Conservation (phyloP, 768 basidiomycete genomes). For the Rubroboletus pulcherrimus region DNA sequence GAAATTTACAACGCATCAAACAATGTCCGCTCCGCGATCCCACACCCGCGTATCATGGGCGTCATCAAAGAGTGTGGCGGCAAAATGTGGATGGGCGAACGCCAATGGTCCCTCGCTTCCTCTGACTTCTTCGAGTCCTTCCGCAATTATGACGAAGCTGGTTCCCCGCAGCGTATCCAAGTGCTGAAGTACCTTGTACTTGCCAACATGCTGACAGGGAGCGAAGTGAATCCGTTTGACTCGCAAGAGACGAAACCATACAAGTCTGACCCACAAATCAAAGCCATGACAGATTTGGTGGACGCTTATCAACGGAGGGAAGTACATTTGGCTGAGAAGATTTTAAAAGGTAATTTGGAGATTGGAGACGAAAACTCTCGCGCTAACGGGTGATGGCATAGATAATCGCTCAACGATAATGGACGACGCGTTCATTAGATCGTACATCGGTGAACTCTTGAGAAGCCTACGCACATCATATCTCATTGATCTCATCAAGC, state of each 20-base stretch:
- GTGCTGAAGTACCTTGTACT: slow-evolving; percentile 97
- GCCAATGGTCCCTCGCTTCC: slow-evolving; percentile 97
- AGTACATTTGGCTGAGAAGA: slow-evolving; percentile 96
- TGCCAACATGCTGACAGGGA: slow-evolving; percentile 97
- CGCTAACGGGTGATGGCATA: slow-evolving; percentile 28
- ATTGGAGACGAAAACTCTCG: not conserved
- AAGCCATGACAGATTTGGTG: slow-evolving; percentile 96
- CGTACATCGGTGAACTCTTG: slow-evolving; percentile 95
- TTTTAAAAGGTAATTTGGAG: slow-evolving; percentile 67
- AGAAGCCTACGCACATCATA: slow-evolving; percentile 94
- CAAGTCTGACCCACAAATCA: slow-evolving; percentile 94
- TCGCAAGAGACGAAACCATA: slow-evolving; percentile 99
- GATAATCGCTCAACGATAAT: slow-evolving; percentile 95
- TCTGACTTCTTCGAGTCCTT: slow-evolving; percentile 99
- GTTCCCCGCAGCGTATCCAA: slow-evolving; percentile 93
- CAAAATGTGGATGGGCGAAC: slow-evolving; percentile 99
- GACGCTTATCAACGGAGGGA: slow-evolving; percentile 95
- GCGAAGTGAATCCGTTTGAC: slow-evolving; percentile 98
- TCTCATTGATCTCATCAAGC: slow-evolving; percentile 96
- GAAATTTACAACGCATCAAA: slow-evolving; percentile 97
- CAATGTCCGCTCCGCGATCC: slow-evolving; percentile 90
- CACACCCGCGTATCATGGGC: slow-evolving; percentile 97
- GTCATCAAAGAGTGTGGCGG: slow-evolving; percentile 99
- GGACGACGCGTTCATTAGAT: slow-evolving; percentile 90
- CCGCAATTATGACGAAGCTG: slow-evolving; percentile 97